phyloP scores from a whole-genome alignment of 805 yeast genomes.

The Metschnikowia bowlesiae region DNA sequence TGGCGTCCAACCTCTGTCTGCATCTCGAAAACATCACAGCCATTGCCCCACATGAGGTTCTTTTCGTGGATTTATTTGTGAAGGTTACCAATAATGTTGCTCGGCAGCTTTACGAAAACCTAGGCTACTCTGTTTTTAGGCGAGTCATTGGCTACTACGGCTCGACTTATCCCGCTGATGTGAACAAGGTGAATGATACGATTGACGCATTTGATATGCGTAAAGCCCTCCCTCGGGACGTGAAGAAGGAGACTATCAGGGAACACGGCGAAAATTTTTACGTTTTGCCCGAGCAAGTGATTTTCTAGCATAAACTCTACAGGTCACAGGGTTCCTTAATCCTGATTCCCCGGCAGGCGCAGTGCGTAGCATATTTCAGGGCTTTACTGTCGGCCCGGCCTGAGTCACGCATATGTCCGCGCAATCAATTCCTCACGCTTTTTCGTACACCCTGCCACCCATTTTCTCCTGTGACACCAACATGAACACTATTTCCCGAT shows the following conservation, averaged over 20 bases:
- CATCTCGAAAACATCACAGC: constrained; percentile 68
- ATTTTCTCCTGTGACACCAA: neutral
- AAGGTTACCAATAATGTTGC: constrained; percentile 81
- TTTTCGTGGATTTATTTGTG: constrained; percentile 88
- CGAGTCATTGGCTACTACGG: constrained; percentile 90
- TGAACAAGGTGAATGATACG: constrained; percentile 53
- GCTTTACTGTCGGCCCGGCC: neutral
- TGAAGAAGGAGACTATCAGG: constrained; percentile 49
- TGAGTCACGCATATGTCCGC: constrained; percentile 1
- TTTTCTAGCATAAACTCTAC: constrained; percentile 34
- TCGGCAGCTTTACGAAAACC: constrained; percentile 71
- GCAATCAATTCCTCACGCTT: neutral
- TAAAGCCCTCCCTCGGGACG: constrained; percentile 56
- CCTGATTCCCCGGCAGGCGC: neutral
- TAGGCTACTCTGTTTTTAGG: constrained; percentile 82
- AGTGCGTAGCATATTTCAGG: neutral
- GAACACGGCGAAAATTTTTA: constrained; percentile 55
- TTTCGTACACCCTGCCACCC: neutral
- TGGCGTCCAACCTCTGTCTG: constrained; percentile 76
- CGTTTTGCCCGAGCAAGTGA: constrained; percentile 64
- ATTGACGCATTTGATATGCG: constrained; percentile 90
- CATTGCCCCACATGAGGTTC: constrained; percentile 69
- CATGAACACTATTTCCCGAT: constrained; percentile 4
- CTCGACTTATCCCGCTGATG: constrained; percentile 41
- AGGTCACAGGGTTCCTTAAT: neutral